Evolutionary conservation across 805 yeast species (phyloP), one percentile per base, ranked within the genome.

Genomic region (Yarrowia keelungensis): DNA sequence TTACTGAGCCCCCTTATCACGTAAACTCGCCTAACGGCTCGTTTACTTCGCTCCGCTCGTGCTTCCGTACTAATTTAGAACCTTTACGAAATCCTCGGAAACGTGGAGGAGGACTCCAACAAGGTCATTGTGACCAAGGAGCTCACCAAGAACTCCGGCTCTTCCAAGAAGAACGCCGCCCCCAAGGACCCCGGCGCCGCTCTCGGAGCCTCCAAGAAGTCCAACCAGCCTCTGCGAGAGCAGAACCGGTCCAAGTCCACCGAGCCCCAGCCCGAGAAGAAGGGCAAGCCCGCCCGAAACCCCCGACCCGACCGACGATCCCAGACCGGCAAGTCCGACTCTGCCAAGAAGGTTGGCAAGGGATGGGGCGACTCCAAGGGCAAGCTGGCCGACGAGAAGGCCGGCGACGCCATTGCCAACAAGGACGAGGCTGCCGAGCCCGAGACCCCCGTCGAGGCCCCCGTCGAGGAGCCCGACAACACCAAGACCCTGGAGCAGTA

Each of bases 291-390:
- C 78, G 86, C 86, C 82, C 79, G 61, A 64, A 53, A 56, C 67
- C 59, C 67, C 53, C 73, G 75, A 70, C 74, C 73, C 71, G 98
- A 94, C 87, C 95, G 97, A 82, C 95, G 88, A 78, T 87, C 94
- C 74, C 90, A 90, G 85, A 78, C 91, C 73, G 91, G 89, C 78
- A 91, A 90, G 85, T 80, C 87, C 76, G 97, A 92, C 84, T 84
- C 97, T 75, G 86, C 85, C 75, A 93, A 92, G 89, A 88, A 89
- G 81, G 85, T 89, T 77, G 86, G 84, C 80, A 89, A 88, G 82
- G 93, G 92, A 74, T 91, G 97, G 94, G 97, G 97, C 78, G 91
- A 88, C 78, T 87, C 89, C 81, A 82, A 83, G 76, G 84, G 83
- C 78, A 91, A 88, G 84, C 87, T 84, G 79, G 89, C 82, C 73